Conservation (phyloP, 805 yeast genomes). For the Pichia thaimueangensis region DNA sequence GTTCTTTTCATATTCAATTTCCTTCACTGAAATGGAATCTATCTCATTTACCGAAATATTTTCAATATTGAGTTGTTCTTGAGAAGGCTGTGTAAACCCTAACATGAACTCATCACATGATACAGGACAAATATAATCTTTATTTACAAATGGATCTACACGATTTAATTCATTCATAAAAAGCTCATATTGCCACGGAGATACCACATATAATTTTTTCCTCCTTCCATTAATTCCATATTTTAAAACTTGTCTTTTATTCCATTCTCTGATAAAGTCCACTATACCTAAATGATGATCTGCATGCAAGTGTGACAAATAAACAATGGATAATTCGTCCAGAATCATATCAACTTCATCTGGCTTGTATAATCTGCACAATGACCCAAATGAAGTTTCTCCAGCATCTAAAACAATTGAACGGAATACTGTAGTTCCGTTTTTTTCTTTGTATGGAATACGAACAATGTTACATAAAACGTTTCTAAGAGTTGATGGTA, state of each 20-base stretch:
- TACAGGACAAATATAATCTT: constrained; percentile 16
- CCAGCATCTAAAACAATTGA: constrained; percentile 85
- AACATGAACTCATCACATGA: constrained; percentile 30
- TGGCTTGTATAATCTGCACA: constrained; percentile 55
- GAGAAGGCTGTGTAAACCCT: constrained; percentile 12
- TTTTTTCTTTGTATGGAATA: constrained; percentile 40
- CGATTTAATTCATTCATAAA: constrained; percentile 63
- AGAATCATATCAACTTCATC: constrained; percentile 38
- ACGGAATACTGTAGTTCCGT: constrained; percentile 23
- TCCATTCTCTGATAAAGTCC: constrained; percentile 66
- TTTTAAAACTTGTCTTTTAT: constrained; percentile 30
- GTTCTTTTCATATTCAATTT: constrained; percentile 10
- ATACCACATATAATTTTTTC: constrained; percentile 47
- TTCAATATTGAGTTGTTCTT: constrained; percentile 25
- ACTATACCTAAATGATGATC: constrained; percentile 91
- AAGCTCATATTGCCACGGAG: constrained; percentile 67
- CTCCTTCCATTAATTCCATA: constrained; percentile 24
- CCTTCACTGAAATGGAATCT: constrained; percentile 2
- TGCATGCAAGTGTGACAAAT: constrained; percentile 88
- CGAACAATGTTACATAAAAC: constrained; percentile 77
- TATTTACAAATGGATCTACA: constrained; percentile 17
- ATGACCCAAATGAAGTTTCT: constrained; percentile 77
- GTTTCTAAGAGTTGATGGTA: constrained; percentile 79
- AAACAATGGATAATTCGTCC: constrained; percentile 57
- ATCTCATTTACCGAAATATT: constrained; percentile 19